Percentiles rank a stretch among this genome's conserved stretches.
phyloP scores from a whole-genome alignment of 176 grass and related monocot species.

The Oryza longistaminata region DNA sequence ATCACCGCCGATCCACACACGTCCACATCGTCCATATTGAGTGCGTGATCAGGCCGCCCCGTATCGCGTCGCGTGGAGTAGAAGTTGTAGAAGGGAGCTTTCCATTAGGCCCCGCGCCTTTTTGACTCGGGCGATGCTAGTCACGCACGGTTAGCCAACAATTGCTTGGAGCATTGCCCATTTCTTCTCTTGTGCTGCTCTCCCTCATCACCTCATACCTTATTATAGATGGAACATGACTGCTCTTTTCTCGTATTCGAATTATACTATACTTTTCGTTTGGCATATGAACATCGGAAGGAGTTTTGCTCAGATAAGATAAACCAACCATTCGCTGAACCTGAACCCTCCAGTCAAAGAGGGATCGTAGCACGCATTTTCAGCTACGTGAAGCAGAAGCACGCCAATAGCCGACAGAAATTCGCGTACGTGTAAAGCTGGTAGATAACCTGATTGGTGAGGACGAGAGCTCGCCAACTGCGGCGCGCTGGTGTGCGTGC shows the following conservation, averaged over 20 bases:
- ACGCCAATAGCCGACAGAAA: neutral
- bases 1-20: constrained; percentile 1
- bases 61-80: constrained; percentile 65
- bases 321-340: neutral
- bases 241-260: neutral
- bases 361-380: neutral
- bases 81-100: constrained; percentile 45
- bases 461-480: neutral
- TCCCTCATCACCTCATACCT: neutral
- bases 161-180: neutral
- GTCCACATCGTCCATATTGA: constrained; percentile 25
- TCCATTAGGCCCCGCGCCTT: constrained; percentile 37
- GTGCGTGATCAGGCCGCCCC: constrained; percentile 21
- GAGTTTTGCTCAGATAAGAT: neutral
- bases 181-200: neutral
- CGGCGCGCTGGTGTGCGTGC: neutral
- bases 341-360: constrained; percentile 21
- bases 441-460: neutral
- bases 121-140: constrained; percentile 45
- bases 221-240: neutral
- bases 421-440: constrained; percentile 21
- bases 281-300: too few relatives aligned
- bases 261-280: neutral
- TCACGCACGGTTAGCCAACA: neutral
- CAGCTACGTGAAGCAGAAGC: neutral